A percentile compares a stretch with the other conserved stretches of the same genome.
Evolutionary conservation across 495 filamentous ascomycete species (phyloP).

Genomic region (Monascus purpureus): DNA sequence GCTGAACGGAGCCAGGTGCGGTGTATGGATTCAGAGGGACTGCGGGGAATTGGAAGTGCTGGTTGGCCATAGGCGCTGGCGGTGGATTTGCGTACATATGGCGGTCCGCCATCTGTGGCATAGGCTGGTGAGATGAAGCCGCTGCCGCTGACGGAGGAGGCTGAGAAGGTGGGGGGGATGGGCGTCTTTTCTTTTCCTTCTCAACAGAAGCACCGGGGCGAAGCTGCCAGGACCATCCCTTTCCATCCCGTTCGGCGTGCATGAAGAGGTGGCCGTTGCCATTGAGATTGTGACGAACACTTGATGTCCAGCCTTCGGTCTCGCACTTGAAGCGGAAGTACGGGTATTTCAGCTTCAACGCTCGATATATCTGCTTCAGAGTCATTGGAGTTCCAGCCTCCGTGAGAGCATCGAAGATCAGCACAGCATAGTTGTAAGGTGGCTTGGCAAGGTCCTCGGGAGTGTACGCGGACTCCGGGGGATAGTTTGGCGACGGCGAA

Average conservation of each 20-base stretch:
- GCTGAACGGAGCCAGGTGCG: slow-evolving; percentile 6
- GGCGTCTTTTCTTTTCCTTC: slow-evolving; percentile 51
- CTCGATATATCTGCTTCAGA: slow-evolving; percentile 85
- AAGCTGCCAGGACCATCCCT: slow-evolving; percentile 58
- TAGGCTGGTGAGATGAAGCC: slow-evolving; percentile 25
- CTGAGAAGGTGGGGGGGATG: slow-evolving; percentile 39
- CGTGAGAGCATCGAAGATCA: slow-evolving; percentile 80
- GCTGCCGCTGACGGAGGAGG: slow-evolving; percentile 19
- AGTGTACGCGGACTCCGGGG: slow-evolving; percentile 61
- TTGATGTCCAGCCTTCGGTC: slow-evolving; percentile 92
- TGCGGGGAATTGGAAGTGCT: slow-evolving; percentile 32
- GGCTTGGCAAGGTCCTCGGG: slow-evolving; percentile 79
- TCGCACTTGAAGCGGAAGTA: slow-evolving; percentile 71
- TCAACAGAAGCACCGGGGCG: slow-evolving; percentile 50
- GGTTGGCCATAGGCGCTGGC: slow-evolving; percentile 19
- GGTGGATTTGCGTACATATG: slow-evolving; percentile 21
- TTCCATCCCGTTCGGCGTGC: slow-evolving; percentile 65
- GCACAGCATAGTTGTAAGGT: slow-evolving; percentile 69
- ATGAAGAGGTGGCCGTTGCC: slow-evolving; percentile 71
- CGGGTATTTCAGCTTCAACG: slow-evolving; percentile 76
- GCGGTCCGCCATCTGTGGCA: slow-evolving; percentile 20
- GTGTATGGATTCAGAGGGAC: slow-evolving; percentile 21
- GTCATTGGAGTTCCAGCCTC: slow-evolving; percentile 60
- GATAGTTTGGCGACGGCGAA: slow-evolving; percentile 58
- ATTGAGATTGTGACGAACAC: slow-evolving; percentile 87